Conservation (phyloP, 805 yeast species). For the Nakazawaea ambrosiae region DNA sequence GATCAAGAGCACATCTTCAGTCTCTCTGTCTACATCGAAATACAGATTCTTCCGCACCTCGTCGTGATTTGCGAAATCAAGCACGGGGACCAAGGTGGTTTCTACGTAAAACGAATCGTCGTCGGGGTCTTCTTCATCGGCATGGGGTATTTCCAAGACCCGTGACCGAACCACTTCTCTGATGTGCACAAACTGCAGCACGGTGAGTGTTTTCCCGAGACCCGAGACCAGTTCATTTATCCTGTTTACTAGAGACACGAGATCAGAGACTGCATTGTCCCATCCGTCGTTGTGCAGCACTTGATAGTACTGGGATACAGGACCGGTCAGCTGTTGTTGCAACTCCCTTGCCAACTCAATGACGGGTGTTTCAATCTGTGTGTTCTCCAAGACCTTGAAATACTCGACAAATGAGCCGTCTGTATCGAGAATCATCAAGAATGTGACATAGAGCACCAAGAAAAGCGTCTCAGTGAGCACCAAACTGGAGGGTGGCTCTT, state of each 20-base stretch:
- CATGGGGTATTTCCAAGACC: constrained; percentile 56
- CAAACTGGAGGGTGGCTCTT: no score
- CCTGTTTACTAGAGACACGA: no score
- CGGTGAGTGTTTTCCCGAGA: no score
- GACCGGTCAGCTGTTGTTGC: no score
- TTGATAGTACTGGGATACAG: no score
- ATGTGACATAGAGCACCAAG: constrained; percentile 19
- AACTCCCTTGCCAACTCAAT: no score
- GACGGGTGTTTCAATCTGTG: constrained; percentile 24
- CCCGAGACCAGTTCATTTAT: no score
- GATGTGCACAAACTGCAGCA: constrained; percentile 11
- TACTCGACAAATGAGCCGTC: constrained; percentile 22
- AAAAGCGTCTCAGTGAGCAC: constrained; percentile 14
- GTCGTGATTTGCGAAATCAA: constrained; percentile 65
- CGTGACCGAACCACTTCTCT: constrained; percentile 46
- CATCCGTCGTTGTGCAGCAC: no score
- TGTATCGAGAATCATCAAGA: constrained; percentile 18
- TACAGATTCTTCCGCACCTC: constrained; percentile 38
- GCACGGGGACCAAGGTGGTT: constrained; percentile 54
- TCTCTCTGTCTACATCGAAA: constrained; percentile 50
- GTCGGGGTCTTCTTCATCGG: constrained; percentile 13
- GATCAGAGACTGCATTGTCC: no score
- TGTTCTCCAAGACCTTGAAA: constrained; percentile 25
- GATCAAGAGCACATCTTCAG: constrained; percentile 35
- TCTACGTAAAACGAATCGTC: constrained; percentile 41